Conservation (phyloP, 140 eudicot genomes). For the Erigeron philadelphicus region DNA sequence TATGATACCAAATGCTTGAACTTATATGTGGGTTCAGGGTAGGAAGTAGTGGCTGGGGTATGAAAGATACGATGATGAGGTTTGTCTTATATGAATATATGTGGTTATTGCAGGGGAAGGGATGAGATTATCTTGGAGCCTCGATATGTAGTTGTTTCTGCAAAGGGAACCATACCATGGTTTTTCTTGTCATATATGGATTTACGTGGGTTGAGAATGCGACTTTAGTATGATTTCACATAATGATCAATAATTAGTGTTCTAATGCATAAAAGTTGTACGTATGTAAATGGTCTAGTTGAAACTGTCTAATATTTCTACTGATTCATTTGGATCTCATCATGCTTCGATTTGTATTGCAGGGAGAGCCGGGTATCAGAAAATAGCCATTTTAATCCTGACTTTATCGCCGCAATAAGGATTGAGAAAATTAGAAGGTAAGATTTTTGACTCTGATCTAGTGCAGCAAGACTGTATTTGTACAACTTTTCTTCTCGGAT, state of each 20-base stretch:
- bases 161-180: conserved; percentile 48
- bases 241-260: not conserved
- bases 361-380: conserved; percentile 98
- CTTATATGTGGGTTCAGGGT: conserved; percentile 25
- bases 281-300: not conserved
- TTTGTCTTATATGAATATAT: conserved; percentile 95
- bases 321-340: conserved; percentile 41
- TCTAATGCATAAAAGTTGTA: not conserved
- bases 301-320: not conserved
- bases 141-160: conserved; percentile 78
- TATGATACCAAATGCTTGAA: conserved; percentile 22
- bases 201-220: conserved; percentile 50
- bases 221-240: conserved; percentile 21
- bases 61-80: conserved; percentile 62
- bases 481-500: not conserved
- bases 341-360: conserved; percentile 38
- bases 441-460: conserved; percentile 22
- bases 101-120: conserved; percentile 98
- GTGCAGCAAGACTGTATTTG: not conserved
- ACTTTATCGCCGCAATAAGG: conserved; percentile 96
- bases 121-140: conserved; percentile 89
- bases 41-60: conserved; percentile 33
- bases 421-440: conserved; percentile 97
- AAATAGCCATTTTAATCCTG: conserved; percentile 95
- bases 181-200: conserved; percentile 25